Evolutionary conservation across 768 basidiomycete species (phyloP).

Genomic region (Infundibulicybe gibba): DNA sequence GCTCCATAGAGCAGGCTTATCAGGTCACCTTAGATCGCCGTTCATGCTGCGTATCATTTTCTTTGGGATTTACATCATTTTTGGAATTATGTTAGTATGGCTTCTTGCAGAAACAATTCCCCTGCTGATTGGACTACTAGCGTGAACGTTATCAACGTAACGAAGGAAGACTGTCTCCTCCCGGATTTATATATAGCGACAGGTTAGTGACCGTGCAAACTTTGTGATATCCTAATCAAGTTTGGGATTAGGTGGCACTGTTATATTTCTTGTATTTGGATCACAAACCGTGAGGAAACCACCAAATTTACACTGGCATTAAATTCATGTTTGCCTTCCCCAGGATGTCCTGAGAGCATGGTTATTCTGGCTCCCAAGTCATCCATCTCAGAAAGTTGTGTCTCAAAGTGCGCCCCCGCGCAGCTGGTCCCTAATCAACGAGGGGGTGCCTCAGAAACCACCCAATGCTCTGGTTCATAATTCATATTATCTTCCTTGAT

Average conservation of each 20-base stretch:
- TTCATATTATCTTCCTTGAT: no score
- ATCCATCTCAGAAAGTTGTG: not conserved
- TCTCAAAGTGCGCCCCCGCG: no score
- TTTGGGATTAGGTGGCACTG: slow-evolving; percentile 24
- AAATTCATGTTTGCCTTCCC: not conserved
- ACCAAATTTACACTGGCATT: not conserved
- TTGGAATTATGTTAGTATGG: slow-evolving; percentile 26
- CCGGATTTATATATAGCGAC: slow-evolving; percentile 31
- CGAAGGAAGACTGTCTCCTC: slow-evolving; percentile 12
- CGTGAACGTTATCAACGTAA: slow-evolving; percentile 23
- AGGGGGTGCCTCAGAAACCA: no score
- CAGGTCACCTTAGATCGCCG: slow-evolving; percentile 18
- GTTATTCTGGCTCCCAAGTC: slow-evolving; percentile 26
- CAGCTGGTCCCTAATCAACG: no score
- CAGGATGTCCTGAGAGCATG: slow-evolving; percentile 30
- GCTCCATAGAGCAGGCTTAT: slow-evolving; percentile 22
- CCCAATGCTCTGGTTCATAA: no score
- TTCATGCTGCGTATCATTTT: slow-evolving; percentile 27
- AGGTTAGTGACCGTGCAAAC: slow-evolving; percentile 13
- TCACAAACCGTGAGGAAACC: slow-evolving; percentile 26
- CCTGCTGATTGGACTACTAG: slow-evolving; percentile 8
- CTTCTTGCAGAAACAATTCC: not conserved
- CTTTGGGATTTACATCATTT: slow-evolving; percentile 26
- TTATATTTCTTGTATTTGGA: slow-evolving; percentile 32
- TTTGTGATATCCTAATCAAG: not conserved